These are phyloP conservation scores for Pseudogymnoascus sp. DNA, from an alignment of 2,329 filamentous ascomycete genomes.

Conservation along the genomic window DNA sequence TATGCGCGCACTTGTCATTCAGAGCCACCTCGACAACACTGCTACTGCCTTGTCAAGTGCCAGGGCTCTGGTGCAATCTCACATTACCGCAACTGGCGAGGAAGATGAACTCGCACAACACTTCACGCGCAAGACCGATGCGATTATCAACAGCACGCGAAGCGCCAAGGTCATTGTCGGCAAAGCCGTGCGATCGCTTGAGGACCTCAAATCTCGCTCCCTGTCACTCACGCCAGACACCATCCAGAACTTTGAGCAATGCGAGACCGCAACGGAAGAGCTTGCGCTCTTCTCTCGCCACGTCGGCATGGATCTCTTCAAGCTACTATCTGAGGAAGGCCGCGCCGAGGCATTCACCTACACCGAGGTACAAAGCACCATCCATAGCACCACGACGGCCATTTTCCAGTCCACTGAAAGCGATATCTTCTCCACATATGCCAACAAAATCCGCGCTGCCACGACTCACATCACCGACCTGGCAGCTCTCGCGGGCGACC, in stretches of 20 bases:
- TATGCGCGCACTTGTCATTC: constrained; percentile 67
- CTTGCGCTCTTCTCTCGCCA: constrained; percentile 58
- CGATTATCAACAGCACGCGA: constrained; percentile 64
- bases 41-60: constrained; percentile 58
- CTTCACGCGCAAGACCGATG: constrained; percentile 62
- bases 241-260: constrained; percentile 59
- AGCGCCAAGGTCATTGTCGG: constrained; percentile 76
- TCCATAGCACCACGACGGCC: constrained; percentile 46
- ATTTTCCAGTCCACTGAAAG: constrained; percentile 50
- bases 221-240: constrained; percentile 64
- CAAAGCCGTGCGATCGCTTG: constrained; percentile 67
- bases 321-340: constrained; percentile 62
- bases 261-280: constrained; percentile 54
- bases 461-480: constrained; percentile 61
- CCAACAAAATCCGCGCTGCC: constrained; percentile 56
- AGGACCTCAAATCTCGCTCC: constrained; percentile 68
- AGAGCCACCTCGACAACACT: constrained; percentile 73
- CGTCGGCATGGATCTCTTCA: constrained; percentile 56
- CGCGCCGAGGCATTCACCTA: constrained; percentile 59
- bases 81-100: constrained; percentile 45
- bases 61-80: constrained; percentile 58
- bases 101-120: constrained; percentile 60
- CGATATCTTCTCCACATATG: constrained; percentile 62
- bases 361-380: constrained; percentile 54
- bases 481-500: constrained; percentile 58